Evolutionary conservation across 805 yeast genomes (phyloP).

Genomic region (Starmerella asiatica): DNA sequence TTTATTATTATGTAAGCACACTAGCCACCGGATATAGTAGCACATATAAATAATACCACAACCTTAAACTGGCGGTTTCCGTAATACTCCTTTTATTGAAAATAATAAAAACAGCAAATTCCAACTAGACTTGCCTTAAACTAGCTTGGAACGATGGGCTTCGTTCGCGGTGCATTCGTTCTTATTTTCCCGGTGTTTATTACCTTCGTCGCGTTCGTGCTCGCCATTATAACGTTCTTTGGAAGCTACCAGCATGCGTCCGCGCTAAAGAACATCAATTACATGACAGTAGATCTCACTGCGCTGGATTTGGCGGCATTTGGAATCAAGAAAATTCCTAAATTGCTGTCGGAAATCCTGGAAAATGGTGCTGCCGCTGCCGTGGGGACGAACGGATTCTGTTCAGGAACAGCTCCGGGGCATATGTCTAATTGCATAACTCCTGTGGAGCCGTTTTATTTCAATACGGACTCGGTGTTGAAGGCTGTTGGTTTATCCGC

Average conservation of each 20-base stretch:
- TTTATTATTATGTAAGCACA: not conserved
- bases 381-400: slow-evolving; percentile 54
- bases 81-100: not conserved
- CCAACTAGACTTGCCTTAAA: no score
- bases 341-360: slow-evolving; percentile 9
- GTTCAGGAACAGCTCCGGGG: slow-evolving; percentile 32
- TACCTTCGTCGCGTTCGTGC: slow-evolving; percentile 33
- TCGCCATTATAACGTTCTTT: slow-evolving; percentile 38
- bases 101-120: not conserved
- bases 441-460: slow-evolving; percentile 42
- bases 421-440: slow-evolving; percentile 34
- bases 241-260: slow-evolving; percentile 36
- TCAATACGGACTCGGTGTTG: slow-evolving; percentile 37
- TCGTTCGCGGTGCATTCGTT: slow-evolving; percentile 10
- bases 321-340: not conserved
- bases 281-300: slow-evolving; percentile 36
- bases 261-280: slow-evolving; percentile 36
- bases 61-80: no score
- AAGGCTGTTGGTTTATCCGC: slow-evolving; percentile 20
- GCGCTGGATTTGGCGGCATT: slow-evolving; percentile 22
- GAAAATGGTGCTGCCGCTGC: slow-evolving; percentile 37
- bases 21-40: no score
- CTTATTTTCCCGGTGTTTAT: slow-evolving; percentile 26
- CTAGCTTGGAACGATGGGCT: no score
- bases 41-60: no score